These are phyloP conservation scores for Ensete ventricosum DNA, from an alignment of 176 grass and related monocot species.

Conservation along the genomic window DNA sequence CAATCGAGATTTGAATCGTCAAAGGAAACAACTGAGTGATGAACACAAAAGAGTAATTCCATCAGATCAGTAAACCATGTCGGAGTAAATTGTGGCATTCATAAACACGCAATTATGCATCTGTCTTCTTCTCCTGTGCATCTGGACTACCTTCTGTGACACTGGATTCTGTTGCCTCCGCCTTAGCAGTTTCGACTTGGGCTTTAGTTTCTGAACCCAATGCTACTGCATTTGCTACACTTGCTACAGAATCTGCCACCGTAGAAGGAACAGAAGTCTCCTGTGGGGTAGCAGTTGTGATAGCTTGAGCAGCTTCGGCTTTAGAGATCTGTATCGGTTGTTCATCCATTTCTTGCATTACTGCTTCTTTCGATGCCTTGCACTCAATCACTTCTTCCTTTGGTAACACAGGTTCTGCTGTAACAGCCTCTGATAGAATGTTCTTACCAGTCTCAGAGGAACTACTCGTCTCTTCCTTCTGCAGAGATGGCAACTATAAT, in stretches of 20 bases:
- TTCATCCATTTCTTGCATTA: too few species aligned
- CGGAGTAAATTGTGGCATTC: too few species aligned
- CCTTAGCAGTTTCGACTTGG: neutral
- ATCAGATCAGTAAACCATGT: too few species aligned
- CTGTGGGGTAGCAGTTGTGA: neutral
- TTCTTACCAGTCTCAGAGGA: neutral
- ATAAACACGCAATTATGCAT: too few species aligned
- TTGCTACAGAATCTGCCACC: neutral
- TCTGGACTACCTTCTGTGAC: neutral
- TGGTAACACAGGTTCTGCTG: neutral
- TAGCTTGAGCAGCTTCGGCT: neutral
- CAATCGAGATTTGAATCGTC: neutral
- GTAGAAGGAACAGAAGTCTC: neutral
- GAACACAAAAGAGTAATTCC: neutral
- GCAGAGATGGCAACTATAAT: neutral
- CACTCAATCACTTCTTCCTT: neutral
- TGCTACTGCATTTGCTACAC: neutral
- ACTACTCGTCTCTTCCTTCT: neutral
- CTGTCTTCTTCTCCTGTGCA: neutral
- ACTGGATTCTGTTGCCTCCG: neutral
- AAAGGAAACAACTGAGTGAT: neutral
- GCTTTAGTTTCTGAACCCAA: neutral
- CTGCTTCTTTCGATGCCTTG: neutral
- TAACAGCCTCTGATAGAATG: neutral
- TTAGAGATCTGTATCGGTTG: too few species aligned